phyloP scores from a whole-genome alignment of 345 rosid genomes.

The Dimocarpus longan region DNA sequence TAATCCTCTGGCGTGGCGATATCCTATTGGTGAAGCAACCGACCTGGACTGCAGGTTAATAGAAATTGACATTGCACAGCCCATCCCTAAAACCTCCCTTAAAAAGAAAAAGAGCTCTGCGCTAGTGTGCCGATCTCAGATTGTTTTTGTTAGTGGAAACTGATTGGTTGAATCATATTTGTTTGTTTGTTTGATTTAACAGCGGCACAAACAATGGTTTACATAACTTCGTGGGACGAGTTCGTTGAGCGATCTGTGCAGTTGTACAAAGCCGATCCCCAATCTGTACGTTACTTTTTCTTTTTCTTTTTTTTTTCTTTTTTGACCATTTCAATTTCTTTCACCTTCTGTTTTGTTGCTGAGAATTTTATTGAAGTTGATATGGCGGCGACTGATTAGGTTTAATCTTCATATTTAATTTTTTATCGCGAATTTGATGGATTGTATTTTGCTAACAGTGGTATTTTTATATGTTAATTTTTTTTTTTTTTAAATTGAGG shows the following conservation, averaged over 20 bases:
- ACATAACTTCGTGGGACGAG: conserved; percentile 80
- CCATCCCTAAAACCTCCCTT: neutral
- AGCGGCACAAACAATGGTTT: conserved; percentile 51
- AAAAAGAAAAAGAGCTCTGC: neutral
- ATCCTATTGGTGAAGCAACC: neutral
- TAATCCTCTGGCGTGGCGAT: neutral
- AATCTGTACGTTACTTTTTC: conserved; percentile 56
- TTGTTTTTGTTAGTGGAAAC: neutral
- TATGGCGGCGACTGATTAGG: neutral
- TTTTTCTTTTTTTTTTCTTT: neutral
- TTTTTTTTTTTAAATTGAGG: conserved; percentile 24
- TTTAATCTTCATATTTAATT: neutral
- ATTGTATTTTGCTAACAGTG: neutral
- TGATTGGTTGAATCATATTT: neutral
- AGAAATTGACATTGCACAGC: neutral
- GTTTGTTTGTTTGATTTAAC: neutral
- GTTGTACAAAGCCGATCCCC: conserved; percentile 86
- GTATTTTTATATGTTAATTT: conserved; percentile 11
- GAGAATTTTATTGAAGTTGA: conserved; percentile 5
- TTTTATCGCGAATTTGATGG: neutral
- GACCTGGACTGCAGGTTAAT: neutral
- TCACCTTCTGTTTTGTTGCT: conserved; percentile 22
- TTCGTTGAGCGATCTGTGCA: conserved; percentile 79
- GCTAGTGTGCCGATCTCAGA: neutral
- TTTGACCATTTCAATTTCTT: neutral